Base-by-base conservation (phyloP, 768 basidiomycete genomes). In the Hericium alpestre region DNA sequence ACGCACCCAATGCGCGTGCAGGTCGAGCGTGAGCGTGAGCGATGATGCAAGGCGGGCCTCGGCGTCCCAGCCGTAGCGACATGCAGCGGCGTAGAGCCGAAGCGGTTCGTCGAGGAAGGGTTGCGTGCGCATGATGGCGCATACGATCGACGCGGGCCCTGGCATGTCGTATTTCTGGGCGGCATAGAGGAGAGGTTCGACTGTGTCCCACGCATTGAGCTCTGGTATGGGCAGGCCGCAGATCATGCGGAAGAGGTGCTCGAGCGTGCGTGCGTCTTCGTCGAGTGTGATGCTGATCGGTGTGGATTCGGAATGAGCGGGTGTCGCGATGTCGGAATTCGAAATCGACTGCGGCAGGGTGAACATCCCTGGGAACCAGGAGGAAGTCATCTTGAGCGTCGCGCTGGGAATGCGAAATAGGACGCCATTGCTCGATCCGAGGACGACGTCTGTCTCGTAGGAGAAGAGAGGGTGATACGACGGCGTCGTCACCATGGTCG, bases 91-190 rank as follows among this genome's bases (percentile, higher is more conserved):
- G 60, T 83, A 84, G 15, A 84, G 67, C 12, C 78, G 75, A 16
- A 84, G 69, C 0, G 81, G 77, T 47, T 79, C 70, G 39, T 73
- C 70, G 22, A 78, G 68, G 43, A 85, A 72, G 0, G 76, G 69
- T 1, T 77, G 79, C 0, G 79, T 79, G 65, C 77, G 74, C 54
- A 80, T 71, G n/a, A 80, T 73, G 38, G 81, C 76, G 40, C 81
- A 81, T 52, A 84, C 67, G 60, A 84, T 76, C 6, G 81, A 82
- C 57, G 74, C 71, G 1, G 83, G 81, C 0, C 84, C 84, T 0
- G 79, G 76, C 80, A 84, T 86, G 38, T 85, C 84, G 65, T 86
- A 86, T 63, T 84, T 84, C 64, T 86, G 83, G 0, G 83, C 79
- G 0, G 82, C 81, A 55, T 76, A 81, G 12, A 86, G 69, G n/a